Percentiles rank a stretch among this genome's conserved stretches.
These are phyloP conservation scores for Dipodascopsis tothii DNA, from an alignment of 805 yeast genomes.

Conservation along the genomic window DNA sequence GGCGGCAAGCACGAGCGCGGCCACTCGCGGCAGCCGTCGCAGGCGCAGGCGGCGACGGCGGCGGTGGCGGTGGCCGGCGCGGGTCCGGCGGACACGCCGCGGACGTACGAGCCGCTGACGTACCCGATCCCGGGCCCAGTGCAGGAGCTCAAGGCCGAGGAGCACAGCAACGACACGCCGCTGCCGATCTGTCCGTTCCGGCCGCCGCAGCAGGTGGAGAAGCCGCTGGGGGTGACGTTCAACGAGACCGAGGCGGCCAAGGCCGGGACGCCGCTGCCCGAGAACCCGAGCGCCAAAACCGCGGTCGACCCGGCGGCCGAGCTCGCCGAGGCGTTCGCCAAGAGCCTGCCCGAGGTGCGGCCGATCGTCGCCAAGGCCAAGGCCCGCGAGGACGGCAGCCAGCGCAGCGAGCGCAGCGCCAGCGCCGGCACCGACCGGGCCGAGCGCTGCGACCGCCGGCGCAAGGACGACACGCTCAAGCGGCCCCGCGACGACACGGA, in stretches of 20 bases:
- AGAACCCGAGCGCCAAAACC: slow-evolving; percentile 1
- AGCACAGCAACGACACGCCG: slow-evolving; percentile 14
- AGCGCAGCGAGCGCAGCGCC: not conserved
- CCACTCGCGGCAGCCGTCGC: not conserved
- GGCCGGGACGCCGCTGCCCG: slow-evolving; percentile 23
- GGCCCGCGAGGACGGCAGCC: not conserved
- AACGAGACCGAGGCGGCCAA: slow-evolving; percentile 18
- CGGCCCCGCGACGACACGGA: not conserved
- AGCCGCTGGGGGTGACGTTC: slow-evolving; percentile 24
- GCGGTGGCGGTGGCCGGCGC: not conserved
- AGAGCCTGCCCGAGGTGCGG: not conserved
- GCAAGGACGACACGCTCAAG: not conserved
- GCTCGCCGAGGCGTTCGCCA: slow-evolving; percentile 4
- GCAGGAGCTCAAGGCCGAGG: slow-evolving; percentile 15
- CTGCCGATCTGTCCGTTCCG: slow-evolving; percentile 24
- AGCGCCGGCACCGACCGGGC: not conserved
- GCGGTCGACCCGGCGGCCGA: slow-evolving; percentile 16
- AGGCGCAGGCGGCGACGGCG: not conserved
- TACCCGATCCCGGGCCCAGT: slow-evolving; percentile 23
- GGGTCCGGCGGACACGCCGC: slow-evolving; percentile 16
- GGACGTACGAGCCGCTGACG: slow-evolving; percentile 22
- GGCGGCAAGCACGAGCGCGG: not conserved
- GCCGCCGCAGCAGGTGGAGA: slow-evolving; percentile 20
- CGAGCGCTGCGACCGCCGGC: not conserved
- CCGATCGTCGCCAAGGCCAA: not conserved